Evolutionary conservation across 176 grass and related monocot species (phyloP), one percentile per base, ranked within the genome.

Genomic region (Echinochloa phyllopogon): DNA sequence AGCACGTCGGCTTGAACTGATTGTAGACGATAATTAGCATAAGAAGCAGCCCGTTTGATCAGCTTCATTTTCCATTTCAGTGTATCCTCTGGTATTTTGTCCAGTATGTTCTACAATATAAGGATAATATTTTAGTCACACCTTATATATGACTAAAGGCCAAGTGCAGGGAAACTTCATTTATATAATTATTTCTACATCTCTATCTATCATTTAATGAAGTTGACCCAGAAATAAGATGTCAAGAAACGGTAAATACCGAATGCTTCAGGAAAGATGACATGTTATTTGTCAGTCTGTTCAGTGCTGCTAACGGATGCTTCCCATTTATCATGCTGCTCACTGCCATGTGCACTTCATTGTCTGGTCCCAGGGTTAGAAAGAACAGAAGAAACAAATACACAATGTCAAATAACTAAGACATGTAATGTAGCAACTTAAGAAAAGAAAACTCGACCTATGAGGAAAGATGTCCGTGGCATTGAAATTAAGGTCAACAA

Each of bases 71-170:
- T 94, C 92, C 92, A 94, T 74, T 24, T 66, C 60, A 94, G 62
- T 11, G 83, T 91, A 21, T 91, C 92, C 42, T 87, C 73, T 29
- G 92, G 92, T 87, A 94, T 65, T 68, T 79, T 91, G 23, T 94
- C 84, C 47, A 94, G 62, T 73, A 91, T 89, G 11, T 76, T 74
- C 92, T 94, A 36, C 79, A 91, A 69, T 68, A 16, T 42, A 76
- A 89, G 29, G 23, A 48, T 43, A 53, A 58, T 2, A 48, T 70
- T 85, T 5, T 77, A 9, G 47, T 13, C 14, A 27, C 20, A 23
- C 11, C 0, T 58, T 84, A 2, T 25, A 6, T 15, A 24, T 4
- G 56, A 10, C 58, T 79, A 7, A 8, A 52, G 49, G 1, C 9
- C 39, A 42, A 47, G 17, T 15, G 7, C 3, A 25, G 16, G 3